Base-by-base conservation (phyloP, 768 basidiomycete species). In the Termitomyces sp. region DNA sequence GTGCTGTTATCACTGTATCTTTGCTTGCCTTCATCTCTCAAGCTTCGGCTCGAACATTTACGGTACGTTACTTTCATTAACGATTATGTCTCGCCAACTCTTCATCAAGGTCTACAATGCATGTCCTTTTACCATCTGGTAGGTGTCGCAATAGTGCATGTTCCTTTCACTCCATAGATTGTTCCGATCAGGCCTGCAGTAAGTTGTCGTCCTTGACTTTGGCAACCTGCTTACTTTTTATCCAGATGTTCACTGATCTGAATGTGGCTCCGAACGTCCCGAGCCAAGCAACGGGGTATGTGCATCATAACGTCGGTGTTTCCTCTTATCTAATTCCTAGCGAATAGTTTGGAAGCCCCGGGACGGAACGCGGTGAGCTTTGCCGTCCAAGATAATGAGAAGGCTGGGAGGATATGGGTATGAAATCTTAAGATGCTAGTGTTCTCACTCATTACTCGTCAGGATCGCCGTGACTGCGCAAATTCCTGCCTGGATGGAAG, bases 81-180 rank as follows among this genome's bases (percentile, higher is more conserved):
- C 0, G 24, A 7, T 22, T 13, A 8, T 18, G n/a, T n/a, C 11
- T 54, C 12, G 37, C 34, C n/a, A 36, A 20, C 1, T 30, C 20
- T 16, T 51, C 20, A 33, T 12, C n/a, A 30, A 77, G 76, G 80
- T 84, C 27, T 75, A 76, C 65, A 89, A 88, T 71, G 76, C 71
- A 3, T 88, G 87, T 65, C 79, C 85, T 0, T 88, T 86, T 70
- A 88, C 86, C 4, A 78, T 88, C 60, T 88, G 87, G 87, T 86
- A 65, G 55, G 75, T 54, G 24, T 31, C 4, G 8, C 24, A 16
- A 18, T 47, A 13, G 6, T n/a, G 20, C 6, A 6, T 1, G 12
- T 8, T 54, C 20, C 39, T 8, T 41, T 24, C 4, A 42, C 24
- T 20, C 0, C 3, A 53, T 2, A 41, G 12, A 42, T 4, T 8